Evolutionary conservation across 225 moss, liverwort and hornwort species (phyloP).

Genomic region (Physcomitrellopsis africana): DNA sequence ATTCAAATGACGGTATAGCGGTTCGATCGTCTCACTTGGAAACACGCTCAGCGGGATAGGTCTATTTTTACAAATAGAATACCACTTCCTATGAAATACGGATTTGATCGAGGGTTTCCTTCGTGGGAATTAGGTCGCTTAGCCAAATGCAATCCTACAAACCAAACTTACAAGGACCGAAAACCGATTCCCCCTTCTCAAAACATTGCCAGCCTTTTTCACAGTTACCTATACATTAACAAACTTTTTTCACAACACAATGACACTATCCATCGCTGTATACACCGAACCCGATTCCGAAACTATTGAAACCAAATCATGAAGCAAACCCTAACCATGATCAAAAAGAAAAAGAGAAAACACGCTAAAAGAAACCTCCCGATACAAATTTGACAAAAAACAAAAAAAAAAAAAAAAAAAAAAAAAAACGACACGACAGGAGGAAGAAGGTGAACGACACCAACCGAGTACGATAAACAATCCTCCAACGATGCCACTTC

Average conservation of each 20-base stretch:
- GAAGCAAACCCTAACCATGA: conserved; percentile 29
- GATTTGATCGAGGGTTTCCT: background rate
- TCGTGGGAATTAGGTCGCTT: background rate
- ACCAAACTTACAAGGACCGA: background rate
- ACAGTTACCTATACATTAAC: background rate
- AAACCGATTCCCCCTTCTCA: background rate
- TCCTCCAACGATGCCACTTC: background rate
- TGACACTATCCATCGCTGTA: background rate
- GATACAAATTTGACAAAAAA: background rate
- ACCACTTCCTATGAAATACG: background rate
- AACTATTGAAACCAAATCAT: background rate
- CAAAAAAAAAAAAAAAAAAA: background rate
- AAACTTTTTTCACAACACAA: background rate
- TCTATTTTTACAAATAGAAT: background rate
- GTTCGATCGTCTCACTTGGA: background rate
- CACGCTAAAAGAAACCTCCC: background rate
- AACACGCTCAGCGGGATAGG: background rate
- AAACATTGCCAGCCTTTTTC: background rate
- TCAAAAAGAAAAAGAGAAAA: background rate
- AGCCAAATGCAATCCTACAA: conserved; percentile 2
- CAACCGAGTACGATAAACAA: background rate
- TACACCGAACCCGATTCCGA: background rate
- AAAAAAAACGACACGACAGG: too few relatives aligned
- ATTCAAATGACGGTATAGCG: background rate
- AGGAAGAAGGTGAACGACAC: too few relatives aligned